A percentile compares a stretch with the other conserved stretches of the same genome.
Evolutionary conservation across 108 stramenopile genomes (phyloP).

Genomic region (Nitzschia palea): DNA sequence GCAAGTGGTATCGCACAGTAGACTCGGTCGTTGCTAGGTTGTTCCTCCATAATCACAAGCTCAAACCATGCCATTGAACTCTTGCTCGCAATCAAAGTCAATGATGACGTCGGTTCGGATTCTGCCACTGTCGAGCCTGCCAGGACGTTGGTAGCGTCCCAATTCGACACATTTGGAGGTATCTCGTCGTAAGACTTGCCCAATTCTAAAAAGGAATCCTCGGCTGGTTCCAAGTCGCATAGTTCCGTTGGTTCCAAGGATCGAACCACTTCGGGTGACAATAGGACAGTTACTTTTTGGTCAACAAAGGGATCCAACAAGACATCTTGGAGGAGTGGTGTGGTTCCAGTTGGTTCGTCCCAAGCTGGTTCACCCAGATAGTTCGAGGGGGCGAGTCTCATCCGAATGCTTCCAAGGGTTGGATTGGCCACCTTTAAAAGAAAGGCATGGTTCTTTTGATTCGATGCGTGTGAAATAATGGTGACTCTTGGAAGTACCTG

Average conservation of each 20-base stretch:
- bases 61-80: conserved; percentile 70
- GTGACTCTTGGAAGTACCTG: conserved; percentile 68
- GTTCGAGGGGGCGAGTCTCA: conserved; percentile 47
- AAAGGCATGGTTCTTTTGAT: conserved; percentile 39
- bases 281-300: conserved; percentile 33
- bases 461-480: conserved; percentile 35
- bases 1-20: conserved; percentile 55
- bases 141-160: conserved; percentile 46
- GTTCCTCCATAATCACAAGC: conserved; percentile 32
- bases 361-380: conserved; percentile 46
- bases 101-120: conserved; percentile 9
- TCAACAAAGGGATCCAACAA: conserved; percentile 55
- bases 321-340: conserved; percentile 42
- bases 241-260: conserved; percentile 35
- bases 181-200: conserved; percentile 52
- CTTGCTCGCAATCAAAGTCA: conserved; percentile 41
- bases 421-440: conserved; percentile 77
- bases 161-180: conserved; percentile 54
- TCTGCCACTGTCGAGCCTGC: conserved; percentile 12
- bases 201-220: conserved; percentile 70
- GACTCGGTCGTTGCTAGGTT: neutral
- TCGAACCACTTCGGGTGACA: conserved; percentile 16
- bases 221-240: conserved; percentile 52
- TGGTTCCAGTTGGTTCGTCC: conserved; percentile 28
- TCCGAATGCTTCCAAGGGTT: conserved; percentile 65